A percentile compares a stretch with the other conserved stretches of the same genome.
phyloP scores from a whole-genome alignment of 2,329 filamentous ascomycete species.

The Microsporum audouinii region DNA sequence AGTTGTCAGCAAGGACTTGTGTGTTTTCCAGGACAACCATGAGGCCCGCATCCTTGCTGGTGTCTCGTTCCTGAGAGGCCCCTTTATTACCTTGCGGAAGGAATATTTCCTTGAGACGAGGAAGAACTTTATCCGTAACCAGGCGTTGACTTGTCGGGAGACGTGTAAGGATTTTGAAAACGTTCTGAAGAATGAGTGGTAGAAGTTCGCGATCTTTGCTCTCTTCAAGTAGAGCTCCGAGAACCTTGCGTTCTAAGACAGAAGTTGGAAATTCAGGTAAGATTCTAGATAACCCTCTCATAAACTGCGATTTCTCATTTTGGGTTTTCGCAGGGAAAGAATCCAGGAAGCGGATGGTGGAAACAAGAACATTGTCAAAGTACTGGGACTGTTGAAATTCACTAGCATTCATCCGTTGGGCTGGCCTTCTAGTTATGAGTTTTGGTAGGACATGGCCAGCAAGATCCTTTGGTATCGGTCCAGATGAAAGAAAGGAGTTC shows the following conservation, averaged over 20 bases:
- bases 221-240: slow-evolving; percentile 82
- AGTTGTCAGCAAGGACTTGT: slow-evolving; percentile 62
- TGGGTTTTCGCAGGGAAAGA: slow-evolving; percentile 82
- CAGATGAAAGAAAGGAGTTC: slow-evolving; percentile 76
- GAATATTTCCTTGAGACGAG: slow-evolving; percentile 73
- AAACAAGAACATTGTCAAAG: slow-evolving; percentile 94
- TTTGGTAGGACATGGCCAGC: slow-evolving; percentile 64
- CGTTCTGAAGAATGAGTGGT: slow-evolving; percentile 74
- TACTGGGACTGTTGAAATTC: slow-evolving; percentile 94
- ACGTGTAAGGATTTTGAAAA: slow-evolving; percentile 77
- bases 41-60: slow-evolving; percentile 73
- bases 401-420: slow-evolving; percentile 72
- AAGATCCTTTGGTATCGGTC: slow-evolving; percentile 69
- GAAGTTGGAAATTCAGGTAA: slow-evolving; percentile 85
- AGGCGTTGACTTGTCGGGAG: slow-evolving; percentile 65
- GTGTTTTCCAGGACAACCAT: slow-evolving; percentile 87
- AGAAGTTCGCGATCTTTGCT: slow-evolving; percentile 84
- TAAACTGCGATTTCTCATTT: slow-evolving; percentile 80
- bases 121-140: slow-evolving; percentile 79
- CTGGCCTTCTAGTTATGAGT: slow-evolving; percentile 75
- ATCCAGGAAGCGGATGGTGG: slow-evolving; percentile 90
- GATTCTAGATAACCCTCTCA: slow-evolving; percentile 77
- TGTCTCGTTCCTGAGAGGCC: slow-evolving; percentile 58
- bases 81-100: slow-evolving; percentile 41
- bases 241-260: slow-evolving; percentile 86